Percentiles rank a stretch among this genome's conserved stretches.
phyloP scores from a whole-genome alignment of 176 grass and related monocot species.

The Areca catechu region DNA sequence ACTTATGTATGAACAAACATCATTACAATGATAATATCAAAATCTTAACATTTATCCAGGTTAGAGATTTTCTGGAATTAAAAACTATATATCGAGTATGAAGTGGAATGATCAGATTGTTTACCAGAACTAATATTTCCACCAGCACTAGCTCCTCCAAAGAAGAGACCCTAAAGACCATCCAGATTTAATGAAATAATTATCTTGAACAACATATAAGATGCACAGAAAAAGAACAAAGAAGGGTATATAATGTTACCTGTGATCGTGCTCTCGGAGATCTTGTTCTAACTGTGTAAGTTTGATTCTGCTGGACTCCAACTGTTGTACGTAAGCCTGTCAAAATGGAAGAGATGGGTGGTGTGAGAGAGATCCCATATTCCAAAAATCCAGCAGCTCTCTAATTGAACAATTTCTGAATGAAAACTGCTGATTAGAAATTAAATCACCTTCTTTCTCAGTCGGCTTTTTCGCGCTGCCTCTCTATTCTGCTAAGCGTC shows the following conservation, averaged over 20 bases:
- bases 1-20: no score
- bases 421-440: not conserved
- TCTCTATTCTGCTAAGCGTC: constrained; percentile 89
- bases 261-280: constrained; percentile 62
- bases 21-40: no score
- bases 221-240: no score
- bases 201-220: no score
- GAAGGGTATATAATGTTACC: constrained; percentile 19
- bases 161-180: constrained; percentile 37
- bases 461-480: constrained; percentile 78
- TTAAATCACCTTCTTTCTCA: constrained; percentile 65
- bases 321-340: constrained; percentile 76
- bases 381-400: no score
- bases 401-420: not conserved
- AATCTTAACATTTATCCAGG: no score
- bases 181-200: no score
- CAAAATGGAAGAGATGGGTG: not conserved
- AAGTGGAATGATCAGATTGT: not conserved
- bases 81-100: not conserved
- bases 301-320: constrained; percentile 70
- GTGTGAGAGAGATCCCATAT: no score
- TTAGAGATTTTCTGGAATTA: no score
- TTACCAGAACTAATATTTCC: constrained; percentile 66
- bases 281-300: constrained; percentile 74
- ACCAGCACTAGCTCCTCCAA: constrained; percentile 41